Conservation (phyloP, 2,329 filamentous ascomycete genomes). For the Cordyceps sp. region DNA sequence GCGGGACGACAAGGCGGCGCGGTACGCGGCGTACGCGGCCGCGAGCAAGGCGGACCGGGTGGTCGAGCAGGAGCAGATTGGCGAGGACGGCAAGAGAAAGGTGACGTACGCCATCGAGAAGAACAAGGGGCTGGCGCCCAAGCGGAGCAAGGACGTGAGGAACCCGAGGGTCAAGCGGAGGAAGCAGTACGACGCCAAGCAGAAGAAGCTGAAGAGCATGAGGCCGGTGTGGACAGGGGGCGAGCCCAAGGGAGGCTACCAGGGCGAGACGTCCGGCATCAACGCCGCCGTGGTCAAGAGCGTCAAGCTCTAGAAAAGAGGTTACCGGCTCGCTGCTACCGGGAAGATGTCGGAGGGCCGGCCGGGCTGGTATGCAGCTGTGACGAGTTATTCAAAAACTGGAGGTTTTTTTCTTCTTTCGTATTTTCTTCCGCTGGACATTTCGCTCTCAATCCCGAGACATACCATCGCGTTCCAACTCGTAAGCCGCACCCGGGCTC, state of each 20-base stretch:
- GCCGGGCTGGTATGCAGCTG: too few relatives aligned
- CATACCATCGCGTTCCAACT: too few relatives aligned
- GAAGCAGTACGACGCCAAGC: constrained; percentile 88
- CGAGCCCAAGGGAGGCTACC: constrained; percentile 71
- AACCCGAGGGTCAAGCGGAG: constrained; percentile 98
- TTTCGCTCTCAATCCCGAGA: too few relatives aligned
- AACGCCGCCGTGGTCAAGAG: constrained; percentile 88
- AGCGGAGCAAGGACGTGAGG: constrained; percentile 81
- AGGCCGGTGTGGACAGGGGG: constrained; percentile 75
- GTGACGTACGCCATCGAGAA: constrained; percentile 92
- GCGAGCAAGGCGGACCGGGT: constrained; percentile 49
- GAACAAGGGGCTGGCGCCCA: constrained; percentile 87
- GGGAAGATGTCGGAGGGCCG: too few relatives aligned
- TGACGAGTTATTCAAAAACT: too few relatives aligned
- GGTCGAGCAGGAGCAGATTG: constrained; percentile 51
- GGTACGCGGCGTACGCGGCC: constrained; percentile 35
- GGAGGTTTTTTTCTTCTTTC: too few relatives aligned
- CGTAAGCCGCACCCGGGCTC: too few relatives aligned
- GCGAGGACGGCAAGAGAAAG: constrained; percentile 74
- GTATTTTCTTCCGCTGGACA: too few relatives aligned
- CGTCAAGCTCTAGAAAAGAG: constrained; percentile 67
- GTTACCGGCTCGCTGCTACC: too few relatives aligned
- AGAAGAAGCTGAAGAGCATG: constrained; percentile 88
- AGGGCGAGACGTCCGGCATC: constrained; percentile 86
- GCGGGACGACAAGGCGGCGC: constrained; percentile 52